Conservation (phyloP, 202 grass and related monocot species). For the Elaeis oleifera region DNA sequence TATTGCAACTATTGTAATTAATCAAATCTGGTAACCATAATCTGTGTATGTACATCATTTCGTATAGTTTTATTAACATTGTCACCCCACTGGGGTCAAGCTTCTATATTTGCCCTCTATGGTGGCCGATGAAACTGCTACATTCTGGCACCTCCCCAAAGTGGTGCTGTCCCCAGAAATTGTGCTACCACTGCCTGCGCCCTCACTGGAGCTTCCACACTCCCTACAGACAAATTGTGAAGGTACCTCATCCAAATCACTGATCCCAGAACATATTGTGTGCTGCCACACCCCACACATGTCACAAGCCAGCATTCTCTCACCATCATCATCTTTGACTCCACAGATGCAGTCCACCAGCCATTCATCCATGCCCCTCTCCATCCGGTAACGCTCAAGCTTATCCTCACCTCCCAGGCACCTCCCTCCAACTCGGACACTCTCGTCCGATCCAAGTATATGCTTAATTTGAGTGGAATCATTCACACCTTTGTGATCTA, state of each 20-base stretch:
- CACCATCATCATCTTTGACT: slow-evolving; percentile 62
- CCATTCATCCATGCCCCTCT: slow-evolving; percentile 55
- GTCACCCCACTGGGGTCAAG: too few species aligned
- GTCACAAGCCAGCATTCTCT: slow-evolving; percentile 68
- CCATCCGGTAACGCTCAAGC: slow-evolving; percentile 39
- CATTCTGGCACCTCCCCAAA: neutral
- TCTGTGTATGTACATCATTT: too few species aligned
- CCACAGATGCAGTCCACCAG: slow-evolving; percentile 57
- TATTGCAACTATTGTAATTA: too few species aligned
- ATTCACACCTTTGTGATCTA: slow-evolving; percentile 34
- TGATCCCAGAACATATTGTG: slow-evolving; percentile 50
- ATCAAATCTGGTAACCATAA: too few species aligned
- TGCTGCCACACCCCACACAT: slow-evolving; percentile 60
- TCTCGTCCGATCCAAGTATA: slow-evolving; percentile 32
- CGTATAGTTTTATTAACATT: too few species aligned
- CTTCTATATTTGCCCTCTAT: neutral
- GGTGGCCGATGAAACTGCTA: neutral
- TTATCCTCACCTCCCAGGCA: slow-evolving; percentile 13
- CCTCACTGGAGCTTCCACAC: slow-evolving; percentile 29
- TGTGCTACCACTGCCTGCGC: neutral
- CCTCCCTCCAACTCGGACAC: slow-evolving; percentile 32
- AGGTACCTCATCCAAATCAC: slow-evolving; percentile 52
- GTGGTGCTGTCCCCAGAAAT: neutral
- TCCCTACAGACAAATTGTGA: slow-evolving; percentile 35
- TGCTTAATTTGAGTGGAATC: slow-evolving; percentile 48